phyloP scores from a whole-genome alignment of 1,139 yeast genomes.

The Scheffersomyces lignicola region DNA sequence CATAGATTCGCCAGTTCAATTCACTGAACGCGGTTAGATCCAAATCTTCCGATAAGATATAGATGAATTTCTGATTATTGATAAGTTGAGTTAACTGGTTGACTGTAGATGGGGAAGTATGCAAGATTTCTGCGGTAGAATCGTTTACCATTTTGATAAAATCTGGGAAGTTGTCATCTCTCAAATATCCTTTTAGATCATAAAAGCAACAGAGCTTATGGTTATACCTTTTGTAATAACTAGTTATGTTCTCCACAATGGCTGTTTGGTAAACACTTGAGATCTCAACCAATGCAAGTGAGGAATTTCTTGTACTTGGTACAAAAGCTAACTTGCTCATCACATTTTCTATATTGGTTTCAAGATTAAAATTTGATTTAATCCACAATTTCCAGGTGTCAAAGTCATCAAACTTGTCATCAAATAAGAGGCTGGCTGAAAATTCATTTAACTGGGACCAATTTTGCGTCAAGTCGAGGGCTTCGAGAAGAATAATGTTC shows the following conservation, averaged over 20 bases:
- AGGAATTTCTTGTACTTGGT: slow-evolving; percentile 51
- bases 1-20: slow-evolving; percentile 36
- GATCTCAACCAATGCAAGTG: slow-evolving; percentile 54
- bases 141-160: slow-evolving; percentile 12
- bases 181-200: slow-evolving; percentile 49
- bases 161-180: slow-evolving; percentile 11
- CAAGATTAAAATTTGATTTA: slow-evolving; percentile 39
- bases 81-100: slow-evolving; percentile 42
- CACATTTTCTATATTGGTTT: slow-evolving; percentile 24
- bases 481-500: slow-evolving; percentile 50
- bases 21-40: slow-evolving; percentile 19
- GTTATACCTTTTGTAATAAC: slow-evolving; percentile 46
- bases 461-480: slow-evolving; percentile 35
- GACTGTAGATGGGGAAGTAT: slow-evolving; percentile 14
- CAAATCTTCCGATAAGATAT: slow-evolving; percentile 11
- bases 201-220: slow-evolving; percentile 60
- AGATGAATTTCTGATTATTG: slow-evolving; percentile 51
- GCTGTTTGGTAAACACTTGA: slow-evolving; percentile 21
- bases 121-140: slow-evolving; percentile 10
- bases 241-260: slow-evolving; percentile 25
- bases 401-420: slow-evolving; percentile 54
- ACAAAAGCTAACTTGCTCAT: slow-evolving; percentile 21
- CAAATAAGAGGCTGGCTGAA: slow-evolving; percentile 35
- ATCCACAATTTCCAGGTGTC: slow-evolving; percentile 59
- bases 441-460: slow-evolving; percentile 43